These are phyloP conservation scores for Camellia lanceoleosa DNA, from an alignment of 148 eudicot species.

Conservation along the genomic window DNA sequence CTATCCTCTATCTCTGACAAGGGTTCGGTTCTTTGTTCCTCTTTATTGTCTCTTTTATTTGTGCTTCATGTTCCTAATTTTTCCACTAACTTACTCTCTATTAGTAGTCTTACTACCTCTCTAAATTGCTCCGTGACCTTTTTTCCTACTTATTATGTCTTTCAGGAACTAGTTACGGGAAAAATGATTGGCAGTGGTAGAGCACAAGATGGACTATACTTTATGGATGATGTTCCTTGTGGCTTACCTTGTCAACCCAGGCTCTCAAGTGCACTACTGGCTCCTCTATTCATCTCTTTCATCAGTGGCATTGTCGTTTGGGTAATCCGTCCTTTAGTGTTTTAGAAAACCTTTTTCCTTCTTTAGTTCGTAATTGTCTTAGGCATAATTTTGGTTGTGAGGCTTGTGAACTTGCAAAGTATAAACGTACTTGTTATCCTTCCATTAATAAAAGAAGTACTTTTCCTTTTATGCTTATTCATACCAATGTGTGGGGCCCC, in stretches of 20 bases:
- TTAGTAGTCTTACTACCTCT: background rate
- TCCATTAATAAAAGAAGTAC: background rate
- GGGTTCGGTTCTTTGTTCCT: background rate
- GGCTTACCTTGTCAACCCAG: background rate
- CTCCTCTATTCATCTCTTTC: fast-evolving
- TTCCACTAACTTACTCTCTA: background rate
- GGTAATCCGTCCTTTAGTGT: background rate
- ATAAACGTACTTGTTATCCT: background rate
- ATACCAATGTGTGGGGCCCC: background rate
- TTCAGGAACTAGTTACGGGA: background rate
- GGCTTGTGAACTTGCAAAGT: background rate
- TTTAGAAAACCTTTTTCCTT: background rate
- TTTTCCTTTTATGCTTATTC: background rate
- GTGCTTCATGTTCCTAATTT: background rate
- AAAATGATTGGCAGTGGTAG: background rate
- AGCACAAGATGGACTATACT: background rate
- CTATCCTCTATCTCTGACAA: background rate
- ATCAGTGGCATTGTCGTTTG: background rate
- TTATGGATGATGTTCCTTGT: background rate
- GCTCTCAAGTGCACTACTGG: background rate
- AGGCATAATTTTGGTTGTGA: background rate
- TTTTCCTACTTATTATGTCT: background rate
- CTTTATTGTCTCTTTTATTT: background rate
- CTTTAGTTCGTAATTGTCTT: background rate
- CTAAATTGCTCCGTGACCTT: background rate